A percentile compares a stretch with the other conserved stretches of the same genome.
Evolutionary conservation across 257 asterid genomes (phyloP).

Genomic region (Datura wrightii): DNA sequence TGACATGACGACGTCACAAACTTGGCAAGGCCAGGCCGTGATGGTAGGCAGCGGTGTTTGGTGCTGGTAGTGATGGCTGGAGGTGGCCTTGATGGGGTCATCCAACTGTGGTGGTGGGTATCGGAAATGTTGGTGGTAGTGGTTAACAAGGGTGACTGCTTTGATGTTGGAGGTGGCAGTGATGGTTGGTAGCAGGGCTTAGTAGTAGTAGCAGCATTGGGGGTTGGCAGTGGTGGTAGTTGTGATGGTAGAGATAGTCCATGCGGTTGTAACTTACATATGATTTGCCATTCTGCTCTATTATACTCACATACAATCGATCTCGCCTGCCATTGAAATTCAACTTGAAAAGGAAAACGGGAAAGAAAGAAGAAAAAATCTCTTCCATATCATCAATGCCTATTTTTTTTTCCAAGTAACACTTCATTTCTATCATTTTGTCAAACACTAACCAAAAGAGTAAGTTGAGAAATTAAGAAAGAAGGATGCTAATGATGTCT

Average conservation of each 20-base stretch:
- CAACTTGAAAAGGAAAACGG: not conserved
- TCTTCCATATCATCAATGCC: not conserved
- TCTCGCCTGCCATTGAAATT: not conserved
- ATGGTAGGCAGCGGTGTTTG: not conserved
- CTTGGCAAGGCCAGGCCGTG: not conserved
- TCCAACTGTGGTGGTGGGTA: not conserved
- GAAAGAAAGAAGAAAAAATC: not conserved
- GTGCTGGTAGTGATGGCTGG: not conserved
- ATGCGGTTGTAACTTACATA: not conserved
- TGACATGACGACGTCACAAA: not conserved
- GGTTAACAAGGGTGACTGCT: not conserved
- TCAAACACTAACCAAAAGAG: slow-evolving; percentile 23
- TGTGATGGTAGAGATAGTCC: not conserved
- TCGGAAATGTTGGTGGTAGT: not conserved
- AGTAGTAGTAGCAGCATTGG: not conserved
- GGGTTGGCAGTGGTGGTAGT: not conserved
- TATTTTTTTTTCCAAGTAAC: not conserved
- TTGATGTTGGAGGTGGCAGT: not conserved
- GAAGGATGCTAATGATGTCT: slow-evolving; percentile 57
- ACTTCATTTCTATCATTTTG: slow-evolving; percentile 19
- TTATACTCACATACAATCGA: not conserved
- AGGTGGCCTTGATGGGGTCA: not conserved
- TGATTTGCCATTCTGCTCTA: not conserved
- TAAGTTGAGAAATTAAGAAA: not conserved
- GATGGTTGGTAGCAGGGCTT: not conserved